Evolutionary conservation across 805 yeast species (phyloP).

Genomic region (Myxozyma neglecta): DNA sequence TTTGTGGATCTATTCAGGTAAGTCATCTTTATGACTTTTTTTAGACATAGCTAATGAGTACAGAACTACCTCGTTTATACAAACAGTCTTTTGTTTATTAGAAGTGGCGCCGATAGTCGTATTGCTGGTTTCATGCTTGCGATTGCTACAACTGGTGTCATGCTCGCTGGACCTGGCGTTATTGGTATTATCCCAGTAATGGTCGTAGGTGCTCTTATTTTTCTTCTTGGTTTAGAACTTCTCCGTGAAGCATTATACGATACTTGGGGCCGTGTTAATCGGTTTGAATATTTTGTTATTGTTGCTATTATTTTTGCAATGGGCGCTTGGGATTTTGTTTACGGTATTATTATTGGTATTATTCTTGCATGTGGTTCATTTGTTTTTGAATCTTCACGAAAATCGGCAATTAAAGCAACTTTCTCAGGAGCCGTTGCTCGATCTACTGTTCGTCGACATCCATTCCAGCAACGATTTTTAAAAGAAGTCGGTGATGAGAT

Average conservation of each 20-base stretch:
- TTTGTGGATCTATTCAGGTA: conserved; percentile 76
- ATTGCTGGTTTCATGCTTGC: conserved; percentile 90
- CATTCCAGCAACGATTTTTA: conserved; percentile 81
- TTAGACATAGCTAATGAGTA: not conserved
- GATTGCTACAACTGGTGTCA: conserved; percentile 70
- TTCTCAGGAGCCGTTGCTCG: conserved; percentile 86
- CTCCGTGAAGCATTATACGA: conserved; percentile 83
- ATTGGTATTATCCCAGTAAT: conserved; percentile 93
- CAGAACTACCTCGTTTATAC: conserved; percentile 88
- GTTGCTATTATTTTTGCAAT: conserved; percentile 83
- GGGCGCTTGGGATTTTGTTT: conserved; percentile 95
- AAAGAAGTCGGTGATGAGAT: conserved; percentile 87
- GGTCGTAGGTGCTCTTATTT: conserved; percentile 92
- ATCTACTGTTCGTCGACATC: conserved; percentile 89
- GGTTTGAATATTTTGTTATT: conserved; percentile 81
- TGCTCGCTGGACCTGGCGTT: conserved; percentile 88
- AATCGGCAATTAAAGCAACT: conserved; percentile 76
- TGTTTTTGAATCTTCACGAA: conserved; percentile 85
- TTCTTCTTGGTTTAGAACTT: conserved; percentile 85
- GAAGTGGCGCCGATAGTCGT: conserved; percentile 92
- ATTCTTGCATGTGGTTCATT: conserved; percentile 91
- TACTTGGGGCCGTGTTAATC: conserved; percentile 71
- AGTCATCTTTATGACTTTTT: not conserved
- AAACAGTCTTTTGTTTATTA: conserved; percentile 83
- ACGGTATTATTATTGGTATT: conserved; percentile 88